phyloP scores from a whole-genome alignment of 176 grass and related monocot species.

The Carex pumila region DNA sequence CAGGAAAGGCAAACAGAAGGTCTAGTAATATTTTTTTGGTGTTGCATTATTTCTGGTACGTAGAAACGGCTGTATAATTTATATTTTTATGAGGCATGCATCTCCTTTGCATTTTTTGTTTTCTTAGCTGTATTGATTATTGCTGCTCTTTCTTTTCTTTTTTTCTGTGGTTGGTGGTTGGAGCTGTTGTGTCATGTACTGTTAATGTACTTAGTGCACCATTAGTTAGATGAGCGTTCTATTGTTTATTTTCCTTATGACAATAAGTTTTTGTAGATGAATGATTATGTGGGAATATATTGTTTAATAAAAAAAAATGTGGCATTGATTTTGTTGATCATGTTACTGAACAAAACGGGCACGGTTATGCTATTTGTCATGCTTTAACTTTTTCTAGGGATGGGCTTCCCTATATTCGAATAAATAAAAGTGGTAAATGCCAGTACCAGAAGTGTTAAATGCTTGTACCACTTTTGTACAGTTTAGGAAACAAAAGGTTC shows the following conservation, averaged over 20 bases:
- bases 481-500: not conserved
- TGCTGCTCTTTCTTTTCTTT: not conserved
- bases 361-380: not conserved
- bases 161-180: not conserved
- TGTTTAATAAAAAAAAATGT: not conserved
- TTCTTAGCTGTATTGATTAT: not conserved
- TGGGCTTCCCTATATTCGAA: not conserved
- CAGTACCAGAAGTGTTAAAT: not conserved
- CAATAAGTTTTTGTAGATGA: conserved; percentile 10
- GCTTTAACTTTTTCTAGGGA: not conserved
- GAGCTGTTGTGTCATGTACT: not conserved
- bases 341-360: not conserved
- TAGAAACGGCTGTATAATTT: not conserved
- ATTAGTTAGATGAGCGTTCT: not conserved
- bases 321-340: not conserved
- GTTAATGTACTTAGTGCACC: not conserved
- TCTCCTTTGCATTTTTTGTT: not conserved
- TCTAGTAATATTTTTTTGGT: conserved; percentile 29
- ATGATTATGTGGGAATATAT: not conserved
- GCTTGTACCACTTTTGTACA: not conserved
- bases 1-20: conserved; percentile 71
- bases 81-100: conserved; percentile 1
- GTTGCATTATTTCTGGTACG: not conserved
- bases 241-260: not conserved
- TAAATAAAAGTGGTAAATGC: not conserved